Percentiles rank a stretch among this genome's conserved stretches.
Conservation (phyloP, 257 asterid genomes). For the Henckelia pumila region DNA sequence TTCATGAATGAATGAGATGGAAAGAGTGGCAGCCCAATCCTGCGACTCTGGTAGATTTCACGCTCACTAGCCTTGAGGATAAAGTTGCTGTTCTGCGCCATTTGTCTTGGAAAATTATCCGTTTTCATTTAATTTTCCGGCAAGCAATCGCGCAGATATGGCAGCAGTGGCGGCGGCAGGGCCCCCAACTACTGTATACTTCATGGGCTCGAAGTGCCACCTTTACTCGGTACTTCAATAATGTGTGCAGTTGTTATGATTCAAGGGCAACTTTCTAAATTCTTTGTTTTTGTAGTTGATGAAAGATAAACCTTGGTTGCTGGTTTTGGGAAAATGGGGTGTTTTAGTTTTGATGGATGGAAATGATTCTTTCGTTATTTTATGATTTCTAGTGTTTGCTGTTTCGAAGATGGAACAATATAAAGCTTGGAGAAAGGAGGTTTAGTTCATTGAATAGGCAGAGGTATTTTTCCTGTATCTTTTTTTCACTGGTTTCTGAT, state of each 20-base stretch:
- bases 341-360: neutral
- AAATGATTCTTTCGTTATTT: neutral
- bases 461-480: slow-evolving; percentile 36
- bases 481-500: neutral
- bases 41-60: no score
- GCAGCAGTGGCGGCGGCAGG: neutral
- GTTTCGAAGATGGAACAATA: slow-evolving; percentile 36
- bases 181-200: neutral
- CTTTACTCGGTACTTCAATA: neutral
- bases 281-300: neutral
- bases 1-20: no score
- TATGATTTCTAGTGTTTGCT: slow-evolving; percentile 28
- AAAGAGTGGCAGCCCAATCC: no score
- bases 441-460: slow-evolving; percentile 35
- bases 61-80: no score
- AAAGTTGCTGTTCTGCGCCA: neutral
- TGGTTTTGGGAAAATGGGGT: neutral
- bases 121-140: neutral
- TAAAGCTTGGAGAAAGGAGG: slow-evolving; percentile 31
- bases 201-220: neutral
- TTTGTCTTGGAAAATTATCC: neutral
- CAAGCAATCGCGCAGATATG: neutral
- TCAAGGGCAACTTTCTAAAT: neutral
- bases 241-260: neutral
- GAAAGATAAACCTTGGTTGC: slow-evolving; percentile 13